Conservation (phyloP, 2,329 filamentous ascomycete genomes). For the Neoascochyta sp. region DNA sequence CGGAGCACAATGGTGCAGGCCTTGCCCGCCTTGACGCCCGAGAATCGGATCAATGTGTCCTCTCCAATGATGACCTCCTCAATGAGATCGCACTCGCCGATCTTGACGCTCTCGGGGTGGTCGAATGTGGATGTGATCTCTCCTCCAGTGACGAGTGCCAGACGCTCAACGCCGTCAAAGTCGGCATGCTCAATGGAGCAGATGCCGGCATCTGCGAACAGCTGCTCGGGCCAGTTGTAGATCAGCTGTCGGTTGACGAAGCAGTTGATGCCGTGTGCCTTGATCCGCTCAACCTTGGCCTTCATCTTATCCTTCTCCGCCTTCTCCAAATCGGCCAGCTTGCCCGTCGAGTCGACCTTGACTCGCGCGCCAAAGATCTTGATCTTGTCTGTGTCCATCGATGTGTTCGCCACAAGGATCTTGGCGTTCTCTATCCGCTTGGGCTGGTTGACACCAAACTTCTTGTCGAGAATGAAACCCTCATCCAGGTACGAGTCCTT, state of each 20-base stretch:
- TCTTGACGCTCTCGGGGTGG: constrained; percentile 93
- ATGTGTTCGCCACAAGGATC: constrained; percentile 95
- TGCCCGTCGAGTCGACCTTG: constrained; percentile 93
- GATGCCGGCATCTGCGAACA: constrained; percentile 96
- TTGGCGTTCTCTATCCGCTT: constrained; percentile 97
- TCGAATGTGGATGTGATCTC: constrained; percentile 98
- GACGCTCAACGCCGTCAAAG: constrained; percentile 93
- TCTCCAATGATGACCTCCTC: constrained; percentile 98
- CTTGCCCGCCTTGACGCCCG: constrained; percentile 85
- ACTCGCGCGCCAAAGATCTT: constrained; percentile 98
- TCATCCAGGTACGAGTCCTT: constrained; percentile 97
- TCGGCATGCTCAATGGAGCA: constrained; percentile 98
- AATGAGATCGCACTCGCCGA: constrained; percentile 90
- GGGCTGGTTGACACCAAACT: constrained; percentile 97
- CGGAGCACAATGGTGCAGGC: constrained; percentile 96
- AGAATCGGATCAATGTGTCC: constrained; percentile 96
- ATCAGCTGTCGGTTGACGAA: constrained; percentile 99
- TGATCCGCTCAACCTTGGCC: constrained; percentile 98
- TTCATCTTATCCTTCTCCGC: constrained; percentile 99
- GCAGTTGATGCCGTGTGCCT: constrained; percentile 98
- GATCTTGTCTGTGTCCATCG: constrained; percentile 99
- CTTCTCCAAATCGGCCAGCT: constrained; percentile 97
- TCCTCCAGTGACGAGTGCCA: constrained; percentile 92
- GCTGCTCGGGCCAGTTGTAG: constrained; percentile 99
- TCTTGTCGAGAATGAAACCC: constrained; percentile 98